Evolutionary conservation across 495 filamentous ascomycete genomes (phyloP).

Genomic region (Annulohypoxylon stygium): DNA sequence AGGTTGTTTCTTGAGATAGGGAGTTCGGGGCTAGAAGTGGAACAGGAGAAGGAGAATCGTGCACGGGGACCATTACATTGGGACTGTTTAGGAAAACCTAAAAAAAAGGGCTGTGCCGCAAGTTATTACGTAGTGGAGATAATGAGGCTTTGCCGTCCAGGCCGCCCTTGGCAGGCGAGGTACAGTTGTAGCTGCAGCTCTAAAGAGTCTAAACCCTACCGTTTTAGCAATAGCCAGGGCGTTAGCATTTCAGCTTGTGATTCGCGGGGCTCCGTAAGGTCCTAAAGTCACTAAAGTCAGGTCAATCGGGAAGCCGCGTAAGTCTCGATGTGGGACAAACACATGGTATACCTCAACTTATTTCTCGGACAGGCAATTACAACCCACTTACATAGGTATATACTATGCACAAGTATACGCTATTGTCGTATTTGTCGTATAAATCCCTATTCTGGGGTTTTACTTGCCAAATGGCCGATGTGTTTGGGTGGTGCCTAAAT

Average conservation of each 20-base stretch:
- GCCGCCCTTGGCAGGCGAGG: constrained; percentile 31
- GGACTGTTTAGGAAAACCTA: constrained; percentile 19
- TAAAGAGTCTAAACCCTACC: constrained; percentile 10
- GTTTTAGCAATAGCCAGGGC: constrained; percentile 17
- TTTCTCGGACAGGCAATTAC: background rate
- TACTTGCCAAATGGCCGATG: background rate
- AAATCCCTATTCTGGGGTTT: constrained; percentile 5
- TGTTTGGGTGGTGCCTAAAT: constrained; percentile 21
- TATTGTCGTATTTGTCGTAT: constrained; percentile 15
- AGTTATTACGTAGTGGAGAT: constrained; percentile 35
- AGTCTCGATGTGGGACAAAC: background rate
- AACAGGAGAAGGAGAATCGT: constrained; percentile 23
- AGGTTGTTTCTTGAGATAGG: constrained; percentile 9
- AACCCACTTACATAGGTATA: background rate
- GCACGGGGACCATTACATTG: constrained; percentile 16
- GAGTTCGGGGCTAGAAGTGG: constrained; percentile 20
- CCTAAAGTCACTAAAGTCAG: background rate
- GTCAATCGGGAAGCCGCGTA: constrained; percentile 11
- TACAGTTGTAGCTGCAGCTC: constrained; percentile 2
- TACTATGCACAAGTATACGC: background rate
- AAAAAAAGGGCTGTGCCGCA: constrained; percentile 28
- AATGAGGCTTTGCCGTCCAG: constrained; percentile 38
- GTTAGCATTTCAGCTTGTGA: constrained; percentile 21
- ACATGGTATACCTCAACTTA: background rate
- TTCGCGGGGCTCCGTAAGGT: constrained; percentile 2